These are phyloP conservation scores for Candida orba DNA, from an alignment of 805 yeast genomes.

Conservation along the genomic window DNA sequence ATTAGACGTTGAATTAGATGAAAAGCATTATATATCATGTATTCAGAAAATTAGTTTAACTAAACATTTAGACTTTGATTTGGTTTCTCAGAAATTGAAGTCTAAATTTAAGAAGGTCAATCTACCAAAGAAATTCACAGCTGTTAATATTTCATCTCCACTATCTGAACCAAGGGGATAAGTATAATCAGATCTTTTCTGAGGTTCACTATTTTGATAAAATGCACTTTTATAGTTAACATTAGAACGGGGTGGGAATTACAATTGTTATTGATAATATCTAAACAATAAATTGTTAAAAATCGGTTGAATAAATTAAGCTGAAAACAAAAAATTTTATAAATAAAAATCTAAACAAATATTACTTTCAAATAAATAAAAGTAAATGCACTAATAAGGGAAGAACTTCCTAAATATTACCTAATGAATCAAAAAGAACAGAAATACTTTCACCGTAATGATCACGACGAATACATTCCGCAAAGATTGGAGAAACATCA, in stretches of 20 bases:
- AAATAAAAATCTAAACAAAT: background rate
- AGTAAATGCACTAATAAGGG: background rate
- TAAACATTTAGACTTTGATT: slow-evolving; percentile 86
- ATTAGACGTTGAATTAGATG: slow-evolving; percentile 90
- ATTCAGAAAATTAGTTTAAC: slow-evolving; percentile 88
- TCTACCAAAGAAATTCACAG: slow-evolving; percentile 85
- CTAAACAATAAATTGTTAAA: background rate
- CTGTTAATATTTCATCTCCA: slow-evolving; percentile 80
- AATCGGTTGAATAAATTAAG: background rate
- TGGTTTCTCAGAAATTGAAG: slow-evolving; percentile 73
- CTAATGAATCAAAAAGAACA: slow-evolving; percentile 82
- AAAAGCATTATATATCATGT: slow-evolving; percentile 93
- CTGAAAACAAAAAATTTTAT: background rate
- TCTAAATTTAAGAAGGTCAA: slow-evolving; percentile 81
- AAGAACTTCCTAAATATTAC: slow-evolving; percentile 29
- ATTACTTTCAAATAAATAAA: background rate
- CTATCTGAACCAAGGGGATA: slow-evolving; percentile 17
- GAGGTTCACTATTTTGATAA: too few species aligned
- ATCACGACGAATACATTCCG: slow-evolving; percentile 97
- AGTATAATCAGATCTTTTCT: background rate
- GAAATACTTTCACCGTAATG: slow-evolving; percentile 97
- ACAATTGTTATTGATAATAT: background rate
- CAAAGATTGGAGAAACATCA: slow-evolving; percentile 91
- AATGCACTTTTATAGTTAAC: too few species aligned
- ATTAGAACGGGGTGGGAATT: too few species aligned